A percentile compares a stretch with the other conserved stretches of the same genome.
Evolutionary conservation across 2,329 filamentous ascomycete species (phyloP).

Genomic region (Hirsutella thompsonii): DNA sequence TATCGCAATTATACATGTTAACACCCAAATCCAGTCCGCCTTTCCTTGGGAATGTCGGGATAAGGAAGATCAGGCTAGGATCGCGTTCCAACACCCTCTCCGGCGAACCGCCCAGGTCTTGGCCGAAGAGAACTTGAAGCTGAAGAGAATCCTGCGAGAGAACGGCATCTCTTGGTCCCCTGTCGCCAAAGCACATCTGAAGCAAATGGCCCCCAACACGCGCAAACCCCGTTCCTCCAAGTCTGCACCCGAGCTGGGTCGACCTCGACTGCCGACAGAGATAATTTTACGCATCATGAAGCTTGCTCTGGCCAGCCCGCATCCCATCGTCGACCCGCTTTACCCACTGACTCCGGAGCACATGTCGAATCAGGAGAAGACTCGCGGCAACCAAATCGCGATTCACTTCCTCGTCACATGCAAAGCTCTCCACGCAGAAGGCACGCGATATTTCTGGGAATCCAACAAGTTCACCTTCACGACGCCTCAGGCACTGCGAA

Average conservation of each 20-base stretch:
- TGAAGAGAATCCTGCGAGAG: conserved; percentile 39
- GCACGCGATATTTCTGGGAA: conserved; percentile 34
- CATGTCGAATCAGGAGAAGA: conserved; percentile 29
- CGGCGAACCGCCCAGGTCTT: conserved; percentile 31
- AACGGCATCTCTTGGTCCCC: conserved; percentile 38
- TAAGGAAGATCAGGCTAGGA: conserved; percentile 35
- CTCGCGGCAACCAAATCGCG: conserved; percentile 33
- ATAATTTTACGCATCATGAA: conserved; percentile 38
- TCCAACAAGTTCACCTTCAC: conserved; percentile 44
- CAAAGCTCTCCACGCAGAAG: conserved; percentile 35
- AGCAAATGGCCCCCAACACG: conserved; percentile 15
- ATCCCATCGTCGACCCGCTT: conserved; percentile 41
- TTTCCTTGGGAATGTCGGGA: conserved; percentile 39
- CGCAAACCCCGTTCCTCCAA: conserved; percentile 20
- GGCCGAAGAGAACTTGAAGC: conserved; percentile 31
- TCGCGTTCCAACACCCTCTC: conserved; percentile 33
- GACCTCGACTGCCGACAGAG: conserved; percentile 37
- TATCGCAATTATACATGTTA: background rate
- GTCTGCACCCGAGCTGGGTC: conserved; percentile 14
- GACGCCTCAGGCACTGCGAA: conserved; percentile 31
- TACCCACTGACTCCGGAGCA: conserved; percentile 28
- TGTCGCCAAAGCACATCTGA: conserved; percentile 18
- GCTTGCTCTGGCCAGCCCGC: conserved; percentile 33
- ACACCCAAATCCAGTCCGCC: conserved; percentile 10
- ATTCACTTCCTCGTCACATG: conserved; percentile 41